Base-by-base conservation (phyloP, 306 rosid genomes). In the Trifolium subterraneum region DNA sequence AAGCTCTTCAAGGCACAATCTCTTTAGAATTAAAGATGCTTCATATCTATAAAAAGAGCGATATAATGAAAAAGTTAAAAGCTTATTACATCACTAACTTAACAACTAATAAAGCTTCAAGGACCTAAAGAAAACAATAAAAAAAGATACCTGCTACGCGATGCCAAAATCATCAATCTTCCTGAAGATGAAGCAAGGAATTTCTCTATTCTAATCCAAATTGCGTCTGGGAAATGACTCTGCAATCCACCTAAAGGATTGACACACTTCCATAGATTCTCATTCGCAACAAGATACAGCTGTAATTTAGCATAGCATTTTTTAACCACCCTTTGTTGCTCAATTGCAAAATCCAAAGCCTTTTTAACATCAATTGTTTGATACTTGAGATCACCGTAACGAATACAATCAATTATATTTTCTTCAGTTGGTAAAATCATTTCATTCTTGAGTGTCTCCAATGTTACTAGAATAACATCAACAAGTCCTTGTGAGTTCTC, bases 201-300 rank as follows among this genome's bases (percentile, higher is more conserved):
- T 16, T 87, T 74, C 71, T 80, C 78, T 54, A 89, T 68, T 60
- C 66, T 42, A 70, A 82, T 83, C 97, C 92, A 93, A 48, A 56
- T 84, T 48, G 82, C 61, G 70, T 88, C 77, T 22, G 85, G 56
- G 45, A 81, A 73, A 39, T 81, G 84, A 74, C 36, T 80, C 62
- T 84, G 81, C 73, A 66, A 59, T 36, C 93, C 91, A 31, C 84
- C 81, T 38, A 73, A 5, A 74, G 62, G 81, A 47, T 91, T 91
- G 64, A 93, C 92, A 79, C 96, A 93, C 54, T 83, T 78, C 93
- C 96, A 93, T 55, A 89, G 56, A 44, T 33, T 77, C 70, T 78
- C 89, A 39, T 81, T 88, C 64, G 72, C 87, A 60, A 87, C 88
- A 60, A 85, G 76, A 80, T 91, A 89, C 31, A 93, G 38, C 78